phyloP scores from a whole-genome alignment of 768 basidiomycete species.

The Rhizopogon sp. region DNA sequence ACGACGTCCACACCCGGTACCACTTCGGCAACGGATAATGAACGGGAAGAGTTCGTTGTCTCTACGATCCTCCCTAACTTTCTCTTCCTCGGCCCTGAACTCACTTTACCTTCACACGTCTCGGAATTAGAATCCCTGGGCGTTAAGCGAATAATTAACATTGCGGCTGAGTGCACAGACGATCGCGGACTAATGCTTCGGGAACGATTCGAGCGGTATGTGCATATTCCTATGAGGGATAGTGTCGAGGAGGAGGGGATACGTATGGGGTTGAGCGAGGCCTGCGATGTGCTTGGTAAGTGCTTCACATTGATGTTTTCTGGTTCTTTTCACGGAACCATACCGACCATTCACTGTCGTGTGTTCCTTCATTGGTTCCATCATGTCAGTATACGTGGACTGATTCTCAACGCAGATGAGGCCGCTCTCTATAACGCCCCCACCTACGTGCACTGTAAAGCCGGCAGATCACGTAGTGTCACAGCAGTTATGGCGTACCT shows the following conservation, averaged over 20 bases:
- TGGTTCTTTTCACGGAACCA: background rate
- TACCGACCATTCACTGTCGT: background rate
- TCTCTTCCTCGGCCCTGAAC: conserved; percentile 88
- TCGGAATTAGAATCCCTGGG: conserved; percentile 68
- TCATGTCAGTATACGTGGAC: background rate
- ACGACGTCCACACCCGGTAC: conserved; percentile 48
- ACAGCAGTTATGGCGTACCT: conserved; percentile 97
- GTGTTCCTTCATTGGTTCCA: background rate
- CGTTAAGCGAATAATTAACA: conserved; percentile 84
- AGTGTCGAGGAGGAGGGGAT: conserved; percentile 94
- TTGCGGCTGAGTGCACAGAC: conserved; percentile 82
- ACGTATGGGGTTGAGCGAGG: conserved; percentile 72
- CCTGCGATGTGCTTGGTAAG: conserved; percentile 84
- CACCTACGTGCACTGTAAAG: conserved; percentile 95
- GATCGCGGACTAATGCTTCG: conserved; percentile 67
- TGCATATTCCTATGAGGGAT: conserved; percentile 89
- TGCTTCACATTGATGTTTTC: conserved; percentile 7
- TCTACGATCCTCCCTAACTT: conserved; percentile 91
- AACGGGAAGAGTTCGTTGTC: conserved; percentile 67
- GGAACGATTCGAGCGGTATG: conserved; percentile 76
- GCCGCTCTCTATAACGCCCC: conserved; percentile 84
- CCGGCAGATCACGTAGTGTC: conserved; percentile 92
- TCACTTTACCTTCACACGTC: conserved; percentile 70
- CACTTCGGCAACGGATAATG: conserved; percentile 29
- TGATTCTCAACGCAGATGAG: conserved; percentile 55